phyloP scores from a whole-genome alignment of 2,329 filamentous ascomycete genomes.

The Nemania abortiva region DNA sequence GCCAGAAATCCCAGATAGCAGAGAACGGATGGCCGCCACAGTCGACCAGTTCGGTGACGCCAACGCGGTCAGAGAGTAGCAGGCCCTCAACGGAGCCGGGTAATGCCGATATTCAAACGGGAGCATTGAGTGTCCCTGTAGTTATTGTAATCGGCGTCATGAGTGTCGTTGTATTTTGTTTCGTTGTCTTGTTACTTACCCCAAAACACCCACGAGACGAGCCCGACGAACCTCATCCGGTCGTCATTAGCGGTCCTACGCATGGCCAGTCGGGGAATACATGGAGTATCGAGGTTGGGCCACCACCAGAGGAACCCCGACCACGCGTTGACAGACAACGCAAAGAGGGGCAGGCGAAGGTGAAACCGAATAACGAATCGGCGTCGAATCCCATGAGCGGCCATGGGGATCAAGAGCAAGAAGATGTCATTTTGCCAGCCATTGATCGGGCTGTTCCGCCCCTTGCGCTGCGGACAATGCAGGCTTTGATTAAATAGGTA shows the following conservation, averaged over 20 bases:
- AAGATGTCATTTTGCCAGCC: too few relatives aligned
- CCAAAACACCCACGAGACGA: neutral
- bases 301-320: neutral
- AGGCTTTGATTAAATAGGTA: slow-evolving; percentile 7
- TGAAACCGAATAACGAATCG: neutral
- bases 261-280: neutral
- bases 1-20: slow-evolving; percentile 11
- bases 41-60: neutral
- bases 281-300: slow-evolving; percentile 19
- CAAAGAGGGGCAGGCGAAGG: slow-evolving; percentile 1
- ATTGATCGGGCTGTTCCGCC: too few relatives aligned
- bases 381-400: neutral
- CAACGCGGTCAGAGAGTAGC: neutral
- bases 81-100: neutral
- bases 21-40: slow-evolving; percentile 12
- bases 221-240: neutral
- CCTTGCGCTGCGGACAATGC: too few relatives aligned
- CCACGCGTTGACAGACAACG: neutral
- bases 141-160: neutral
- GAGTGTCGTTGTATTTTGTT: neutral
- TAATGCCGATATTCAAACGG: neutral
- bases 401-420: neutral
- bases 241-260: neutral
- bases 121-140: neutral
- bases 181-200: neutral